Evolutionary conservation across 2,329 filamentous ascomycete genomes (phyloP), one percentile per base, ranked within the genome.

Genomic region (Eutypa lata): DNA sequence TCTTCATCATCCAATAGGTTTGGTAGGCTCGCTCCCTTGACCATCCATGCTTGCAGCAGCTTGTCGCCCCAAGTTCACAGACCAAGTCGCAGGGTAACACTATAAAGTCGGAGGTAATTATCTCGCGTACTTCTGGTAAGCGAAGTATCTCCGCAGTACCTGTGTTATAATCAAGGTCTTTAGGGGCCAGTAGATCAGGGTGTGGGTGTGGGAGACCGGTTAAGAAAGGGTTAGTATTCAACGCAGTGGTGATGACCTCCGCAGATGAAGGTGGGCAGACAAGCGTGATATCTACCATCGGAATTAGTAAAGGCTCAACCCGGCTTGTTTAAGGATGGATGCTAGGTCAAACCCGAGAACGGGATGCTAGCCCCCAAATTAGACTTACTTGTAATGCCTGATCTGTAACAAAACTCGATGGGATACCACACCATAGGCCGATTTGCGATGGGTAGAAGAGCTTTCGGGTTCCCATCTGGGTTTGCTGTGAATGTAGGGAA

Each of bases 31-130:
- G 84, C 87, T 48, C 91, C 84, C 61, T 89, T 85, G 28, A 92
- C 84, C 88, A 97, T 92, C 91, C 94, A 99, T 55, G 92, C 85
- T 69, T 97, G 91, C 2, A 96, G 74, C 21, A 97, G 78, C 57
- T 87, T 84, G 62, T 91, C 88, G 13, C 91, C 92, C 89, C 87
- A 16, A 97, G 76, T 65, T 96, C 92, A 68, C 91, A 97, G 38
- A 99, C 86, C 7, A 99, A 77, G 68, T 99, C 94, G 71, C 94
- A 99, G 0, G 94, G 93, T 3, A 99, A 77, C 3, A 97, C 83
- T 24, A 97, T 76, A 65, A 99, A 97, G 71, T 99, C 91, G 13
- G 86, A 84, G 50, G 83, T 91, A 62, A 99, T 84, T 7, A 85
- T 79, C n/a, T 79, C 77, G 65, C 88, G 86, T 44, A 97, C 84